These are phyloP conservation scores for Pseudogymnoascus sp. DNA, from an alignment of 2,329 filamentous ascomycete species.

Conservation along the genomic window DNA sequence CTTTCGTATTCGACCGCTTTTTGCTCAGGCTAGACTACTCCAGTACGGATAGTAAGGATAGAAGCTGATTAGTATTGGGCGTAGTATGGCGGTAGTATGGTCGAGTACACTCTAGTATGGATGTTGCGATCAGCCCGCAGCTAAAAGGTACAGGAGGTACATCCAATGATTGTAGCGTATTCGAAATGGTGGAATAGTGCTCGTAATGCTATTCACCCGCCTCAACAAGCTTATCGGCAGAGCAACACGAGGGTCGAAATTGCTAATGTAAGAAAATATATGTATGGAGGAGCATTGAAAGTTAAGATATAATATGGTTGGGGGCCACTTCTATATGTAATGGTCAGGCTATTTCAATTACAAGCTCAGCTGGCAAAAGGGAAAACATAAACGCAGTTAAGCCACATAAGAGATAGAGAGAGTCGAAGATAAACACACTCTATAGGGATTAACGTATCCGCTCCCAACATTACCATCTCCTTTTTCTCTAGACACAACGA, in stretches of 20 bases:
- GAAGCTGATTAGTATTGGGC: background rate
- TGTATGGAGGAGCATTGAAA: background rate
- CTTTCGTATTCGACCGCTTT: conserved; percentile 6
- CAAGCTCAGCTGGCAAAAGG: background rate
- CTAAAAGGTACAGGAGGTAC: background rate
- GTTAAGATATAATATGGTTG: background rate
- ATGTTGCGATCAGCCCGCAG: conserved; percentile 4
- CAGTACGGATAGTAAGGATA: background rate
- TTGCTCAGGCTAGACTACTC: background rate
- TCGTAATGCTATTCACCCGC: background rate
- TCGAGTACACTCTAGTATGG: background rate
- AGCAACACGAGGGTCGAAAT: conserved; percentile 2
- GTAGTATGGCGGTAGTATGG: background rate
- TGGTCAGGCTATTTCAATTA: background rate
- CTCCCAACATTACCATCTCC: background rate
- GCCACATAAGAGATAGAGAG: background rate
- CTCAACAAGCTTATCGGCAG: conserved; percentile 1
- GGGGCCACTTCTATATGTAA: background rate
- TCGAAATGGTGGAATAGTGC: no score
- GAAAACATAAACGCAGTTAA: background rate
- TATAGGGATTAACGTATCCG: background rate
- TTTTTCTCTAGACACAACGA: background rate
- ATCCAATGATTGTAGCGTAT: background rate
- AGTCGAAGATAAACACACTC: background rate
- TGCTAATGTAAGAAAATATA: background rate